phyloP scores from a whole-genome alignment of 345 rosid genomes.

The Stellera chamaejasme region DNA sequence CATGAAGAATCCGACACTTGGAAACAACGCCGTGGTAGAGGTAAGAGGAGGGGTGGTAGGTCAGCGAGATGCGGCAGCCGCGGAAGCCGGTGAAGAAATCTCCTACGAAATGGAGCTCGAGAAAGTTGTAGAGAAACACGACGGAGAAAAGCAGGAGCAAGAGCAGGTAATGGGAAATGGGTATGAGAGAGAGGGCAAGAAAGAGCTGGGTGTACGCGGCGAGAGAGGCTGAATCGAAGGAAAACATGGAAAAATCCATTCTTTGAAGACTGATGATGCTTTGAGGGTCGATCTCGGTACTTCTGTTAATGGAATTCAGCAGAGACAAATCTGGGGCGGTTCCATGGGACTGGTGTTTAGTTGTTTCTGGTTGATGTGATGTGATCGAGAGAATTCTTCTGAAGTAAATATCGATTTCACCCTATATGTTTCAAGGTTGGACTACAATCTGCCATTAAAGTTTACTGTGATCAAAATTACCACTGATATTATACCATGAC shows the following conservation, averaged over 20 bases:
- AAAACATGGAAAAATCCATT: neutral
- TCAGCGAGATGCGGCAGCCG: constrained; percentile 33
- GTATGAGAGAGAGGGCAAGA: constrained; percentile 38
- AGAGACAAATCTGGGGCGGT: too few species aligned
- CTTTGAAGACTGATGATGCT: too few species aligned
- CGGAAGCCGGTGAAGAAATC: constrained; percentile 39
- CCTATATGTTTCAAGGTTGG: too few species aligned
- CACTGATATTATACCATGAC: too few species aligned
- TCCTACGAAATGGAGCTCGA: constrained; percentile 62
- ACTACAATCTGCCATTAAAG: too few species aligned
- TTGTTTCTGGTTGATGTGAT: too few species aligned
- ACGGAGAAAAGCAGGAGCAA: constrained; percentile 18
- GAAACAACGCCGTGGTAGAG: constrained; percentile 57
- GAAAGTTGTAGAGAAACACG: constrained; percentile 47
- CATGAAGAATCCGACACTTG: constrained; percentile 54
- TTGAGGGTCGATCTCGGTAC: too few species aligned
- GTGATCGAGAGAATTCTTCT: too few species aligned
- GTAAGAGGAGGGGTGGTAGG: constrained; percentile 35
- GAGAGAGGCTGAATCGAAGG: constrained; percentile 19
- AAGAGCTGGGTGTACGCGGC: constrained; percentile 40
- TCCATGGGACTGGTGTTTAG: too few species aligned
- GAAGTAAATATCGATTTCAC: too few species aligned
- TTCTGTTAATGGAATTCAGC: too few species aligned
- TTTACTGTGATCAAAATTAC: too few species aligned
- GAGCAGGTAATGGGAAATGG: constrained; percentile 40